Base-by-base conservation (phyloP, 352 stramenopile species). In the Globisporangium orthogonon region DNA sequence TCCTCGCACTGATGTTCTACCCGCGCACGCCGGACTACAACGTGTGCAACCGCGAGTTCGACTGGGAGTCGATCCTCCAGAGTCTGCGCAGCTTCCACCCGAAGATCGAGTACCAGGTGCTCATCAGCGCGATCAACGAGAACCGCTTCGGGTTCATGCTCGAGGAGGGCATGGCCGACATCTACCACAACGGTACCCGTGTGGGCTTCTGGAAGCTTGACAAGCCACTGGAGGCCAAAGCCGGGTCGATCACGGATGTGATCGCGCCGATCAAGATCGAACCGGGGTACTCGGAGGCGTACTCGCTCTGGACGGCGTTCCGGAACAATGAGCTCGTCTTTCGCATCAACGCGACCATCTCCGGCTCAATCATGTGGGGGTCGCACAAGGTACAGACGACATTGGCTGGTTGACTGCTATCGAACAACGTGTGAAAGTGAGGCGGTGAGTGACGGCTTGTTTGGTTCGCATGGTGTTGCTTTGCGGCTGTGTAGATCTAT, bases 111-210 rank as follows among this genome's bases (percentile, higher is more conserved):
- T 95, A 95, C 41, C 70, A 95, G 50, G 78, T 95, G 49, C 60
- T 95, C 48, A 84, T 91, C 59, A 95, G 85, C 39, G 81, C 91
- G 31, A 86, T 92, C 59, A 95, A 95, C 61, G 85, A 95, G 65
- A 95, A 95, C 63, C 81, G 85, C 33, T 95, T 95, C 44, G 85
- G 78, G 3, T 95, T 95, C 47, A 63, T 90, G 44, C 60, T 95
- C 3, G 76, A 91, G 48, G 70, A 81, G n/a, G 85, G 83, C 10
- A 65, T 61, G 3, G 83, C 82, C 44, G 78, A 93, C 44, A 93
- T 95, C 54, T 90, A 92, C 64, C 85, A 95, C 67, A 86, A 86
- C 49, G 64, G 69, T 28, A 77, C 71, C 17, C 74, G 78, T 45
- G 78, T 95, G 33, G 85, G 85, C 15, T 73, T 72, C 17, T 95